Evolutionary conservation across 768 basidiomycete species (phyloP).

Genomic region (Suillus decipiens): DNA sequence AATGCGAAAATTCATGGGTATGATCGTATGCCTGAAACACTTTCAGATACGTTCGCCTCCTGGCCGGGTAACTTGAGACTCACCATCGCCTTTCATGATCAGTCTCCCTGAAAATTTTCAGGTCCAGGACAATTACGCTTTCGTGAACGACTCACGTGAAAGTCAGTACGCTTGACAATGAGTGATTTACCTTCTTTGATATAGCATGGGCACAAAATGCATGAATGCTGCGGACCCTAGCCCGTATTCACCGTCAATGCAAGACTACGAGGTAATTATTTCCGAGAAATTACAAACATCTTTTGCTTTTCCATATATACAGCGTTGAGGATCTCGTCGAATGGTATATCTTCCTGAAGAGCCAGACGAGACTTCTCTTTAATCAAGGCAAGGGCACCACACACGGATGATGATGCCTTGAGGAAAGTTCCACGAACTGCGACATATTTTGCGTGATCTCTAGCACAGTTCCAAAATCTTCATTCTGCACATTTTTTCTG

Average conservation of each 20-base stretch:
- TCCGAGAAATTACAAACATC: constrained; percentile 62
- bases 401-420: constrained; percentile 58
- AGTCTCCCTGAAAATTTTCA: constrained; percentile 62
- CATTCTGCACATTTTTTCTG: constrained; percentile 65
- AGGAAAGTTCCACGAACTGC: constrained; percentile 69
- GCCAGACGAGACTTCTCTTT: constrained; percentile 52
- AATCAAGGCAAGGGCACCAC: constrained; percentile 59
- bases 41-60: constrained; percentile 16
- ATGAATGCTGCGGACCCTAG: constrained; percentile 77
- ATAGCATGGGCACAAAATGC: constrained; percentile 62
- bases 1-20: constrained; percentile 75
- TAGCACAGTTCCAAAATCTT: background rate
- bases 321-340: constrained; percentile 81
- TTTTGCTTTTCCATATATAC: constrained; percentile 86
- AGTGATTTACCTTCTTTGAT: constrained; percentile 34
- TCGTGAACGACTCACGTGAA: constrained; percentile 55
- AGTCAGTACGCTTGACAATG: constrained; percentile 43
- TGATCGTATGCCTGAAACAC: constrained; percentile 64
- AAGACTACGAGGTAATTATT: constrained; percentile 3
- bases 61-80: constrained; percentile 27
- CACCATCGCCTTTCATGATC: constrained; percentile 73
- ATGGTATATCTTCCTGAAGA: constrained; percentile 40
- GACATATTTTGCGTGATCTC: constrained; percentile 12
- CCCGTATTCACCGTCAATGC: constrained; percentile 52
- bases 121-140: constrained; percentile 6